These are phyloP conservation scores for Setomelanomma holmii DNA, from an alignment of 2,329 filamentous ascomycete genomes.

Conservation along the genomic window DNA sequence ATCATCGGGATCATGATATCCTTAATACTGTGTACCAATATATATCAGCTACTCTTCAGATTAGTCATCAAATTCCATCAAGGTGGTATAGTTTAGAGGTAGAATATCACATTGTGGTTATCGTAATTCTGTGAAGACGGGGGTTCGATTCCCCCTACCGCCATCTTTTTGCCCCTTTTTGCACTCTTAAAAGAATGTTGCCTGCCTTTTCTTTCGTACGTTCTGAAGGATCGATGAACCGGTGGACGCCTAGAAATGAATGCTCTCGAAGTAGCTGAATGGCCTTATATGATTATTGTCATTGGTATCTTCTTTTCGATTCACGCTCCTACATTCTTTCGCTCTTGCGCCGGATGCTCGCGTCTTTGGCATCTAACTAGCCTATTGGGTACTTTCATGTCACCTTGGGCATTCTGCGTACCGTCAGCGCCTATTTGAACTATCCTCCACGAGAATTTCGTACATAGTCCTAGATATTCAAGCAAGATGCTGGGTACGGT, in stretches of 20 bases:
- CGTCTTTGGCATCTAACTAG: not conserved
- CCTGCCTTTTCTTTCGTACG: too few relatives aligned
- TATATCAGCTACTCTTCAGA: not conserved
- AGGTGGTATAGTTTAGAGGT: slow-evolving; percentile 3
- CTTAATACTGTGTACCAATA: too few relatives aligned
- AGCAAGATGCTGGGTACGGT: not conserved
- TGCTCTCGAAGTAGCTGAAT: too few relatives aligned
- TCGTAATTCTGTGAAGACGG: not conserved
- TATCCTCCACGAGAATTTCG: not conserved
- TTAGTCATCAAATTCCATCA: not conserved
- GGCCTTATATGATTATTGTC: too few relatives aligned
- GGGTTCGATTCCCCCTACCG: not conserved
- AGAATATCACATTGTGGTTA: slow-evolving; percentile 3
- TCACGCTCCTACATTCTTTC: too few relatives aligned
- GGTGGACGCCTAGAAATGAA: too few relatives aligned
- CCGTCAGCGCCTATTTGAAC: not conserved
- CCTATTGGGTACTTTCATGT: not conserved
- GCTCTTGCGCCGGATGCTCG: too few relatives aligned
- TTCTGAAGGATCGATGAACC: too few relatives aligned
- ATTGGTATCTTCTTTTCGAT: too few relatives aligned
- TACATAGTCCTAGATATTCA: slow-evolving; percentile 2
- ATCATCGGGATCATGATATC: too few relatives aligned
- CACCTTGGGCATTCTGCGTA: not conserved
- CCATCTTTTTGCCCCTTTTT: not conserved
- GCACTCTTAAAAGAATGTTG: too few relatives aligned